Conservation (phyloP, 345 rosid genomes). For the Eucalyptus urophylla region DNA sequence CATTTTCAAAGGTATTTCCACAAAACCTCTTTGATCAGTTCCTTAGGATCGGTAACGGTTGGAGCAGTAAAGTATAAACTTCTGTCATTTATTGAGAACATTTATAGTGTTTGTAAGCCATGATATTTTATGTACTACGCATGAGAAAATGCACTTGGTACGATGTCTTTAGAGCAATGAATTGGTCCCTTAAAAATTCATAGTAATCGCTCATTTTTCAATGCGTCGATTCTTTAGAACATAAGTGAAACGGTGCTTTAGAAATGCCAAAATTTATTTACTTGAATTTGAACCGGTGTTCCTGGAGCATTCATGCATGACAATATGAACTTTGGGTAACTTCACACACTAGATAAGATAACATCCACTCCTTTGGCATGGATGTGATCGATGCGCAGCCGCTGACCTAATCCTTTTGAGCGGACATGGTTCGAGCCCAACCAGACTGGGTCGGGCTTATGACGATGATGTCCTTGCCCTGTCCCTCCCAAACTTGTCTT, state of each 20-base stretch:
- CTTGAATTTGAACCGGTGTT: neutral
- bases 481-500: neutral
- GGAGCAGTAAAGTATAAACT: neutral
- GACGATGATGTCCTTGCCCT: neutral
- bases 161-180: neutral
- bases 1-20: neutral
- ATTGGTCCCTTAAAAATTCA: neutral
- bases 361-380: neutral
- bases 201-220: neutral
- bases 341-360: neutral
- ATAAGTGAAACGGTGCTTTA: neutral
- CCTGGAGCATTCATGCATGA: neutral
- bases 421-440: neutral
- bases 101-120: neutral
- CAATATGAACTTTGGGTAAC: neutral
- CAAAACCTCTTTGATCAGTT: neutral
- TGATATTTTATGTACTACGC: neutral
- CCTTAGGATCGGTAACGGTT: neutral
- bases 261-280: neutral
- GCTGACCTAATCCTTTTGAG: neutral
- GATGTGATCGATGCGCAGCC: neutral
- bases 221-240: neutral
- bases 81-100: neutral
- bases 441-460: neutral
- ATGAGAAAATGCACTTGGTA: neutral